A percentile compares a stretch with the other conserved stretches of the same genome.
These are phyloP conservation scores for Aspergillus cejpii DNA, from an alignment of 2,329 filamentous ascomycete genomes.

Conservation along the genomic window DNA sequence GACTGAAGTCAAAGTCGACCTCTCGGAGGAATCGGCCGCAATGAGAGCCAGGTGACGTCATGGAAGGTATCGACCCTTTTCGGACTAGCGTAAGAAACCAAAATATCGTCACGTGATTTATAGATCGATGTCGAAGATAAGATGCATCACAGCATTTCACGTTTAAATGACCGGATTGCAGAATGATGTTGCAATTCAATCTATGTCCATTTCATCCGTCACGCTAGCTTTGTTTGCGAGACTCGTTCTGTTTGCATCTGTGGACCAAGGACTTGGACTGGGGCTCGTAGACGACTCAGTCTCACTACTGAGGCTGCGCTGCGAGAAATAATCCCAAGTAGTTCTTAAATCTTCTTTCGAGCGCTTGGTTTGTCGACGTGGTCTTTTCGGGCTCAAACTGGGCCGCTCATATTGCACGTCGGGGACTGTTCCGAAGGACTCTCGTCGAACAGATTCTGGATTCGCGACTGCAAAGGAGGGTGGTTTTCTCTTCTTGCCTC, in stretches of 20 bases:
- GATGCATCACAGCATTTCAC: background rate
- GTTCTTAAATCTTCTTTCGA: constrained; percentile 11
- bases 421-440: background rate
- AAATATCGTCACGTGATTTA: background rate
- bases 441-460: background rate
- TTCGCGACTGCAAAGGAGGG: constrained; percentile 15
- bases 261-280: constrained; percentile 18
- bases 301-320: constrained; percentile 11
- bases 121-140: too few species aligned
- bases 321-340: constrained; percentile 7
- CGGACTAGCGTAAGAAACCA: constrained; percentile 1
- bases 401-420: constrained; percentile 12
- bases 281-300: constrained; percentile 16
- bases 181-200: constrained; percentile 17
- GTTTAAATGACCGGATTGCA: background rate
- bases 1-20: background rate
- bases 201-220: constrained; percentile 32
- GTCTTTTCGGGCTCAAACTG: constrained; percentile 22
- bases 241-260: constrained; percentile 16
- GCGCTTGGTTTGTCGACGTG: constrained; percentile 20
- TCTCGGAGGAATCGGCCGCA: constrained; percentile 1
- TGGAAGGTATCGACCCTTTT: constrained; percentile 6
- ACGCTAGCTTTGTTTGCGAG: constrained; percentile 9
- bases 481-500: constrained; percentile 35
- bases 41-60: constrained; percentile 33